Evolutionary conservation across 345 rosid genomes (phyloP).

Genomic region (Sisymbrium irio): DNA sequence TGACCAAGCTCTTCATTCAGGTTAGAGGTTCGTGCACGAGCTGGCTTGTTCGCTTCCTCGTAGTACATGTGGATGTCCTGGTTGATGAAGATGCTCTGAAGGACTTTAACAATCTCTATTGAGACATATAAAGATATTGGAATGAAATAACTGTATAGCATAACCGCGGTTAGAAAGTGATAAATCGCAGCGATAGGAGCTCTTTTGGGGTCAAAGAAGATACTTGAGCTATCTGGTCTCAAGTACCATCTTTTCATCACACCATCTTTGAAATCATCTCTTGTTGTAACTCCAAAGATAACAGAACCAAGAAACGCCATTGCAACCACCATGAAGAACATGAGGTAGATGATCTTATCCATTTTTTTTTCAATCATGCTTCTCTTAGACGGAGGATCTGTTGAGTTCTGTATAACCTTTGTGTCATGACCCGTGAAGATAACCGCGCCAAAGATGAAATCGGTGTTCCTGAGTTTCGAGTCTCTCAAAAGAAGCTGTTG

Average conservation of each 20-base stretch:
- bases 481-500: conserved; percentile 89
- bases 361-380: conserved; percentile 79
- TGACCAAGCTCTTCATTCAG: conserved; percentile 95
- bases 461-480: conserved; percentile 84
- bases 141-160: conserved; percentile 69
- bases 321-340: conserved; percentile 52
- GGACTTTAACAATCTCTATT: conserved; percentile 80
- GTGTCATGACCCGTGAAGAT: conserved; percentile 91
- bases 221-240: conserved; percentile 51
- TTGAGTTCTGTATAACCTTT: conserved; percentile 84
- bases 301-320: conserved; percentile 72
- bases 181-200: conserved; percentile 47
- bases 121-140: conserved; percentile 92
- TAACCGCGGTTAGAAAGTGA: conserved; percentile 70
- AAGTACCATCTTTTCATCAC: conserved; percentile 88
- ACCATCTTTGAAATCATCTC: conserved; percentile 54
- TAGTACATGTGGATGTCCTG: conserved; percentile 78
- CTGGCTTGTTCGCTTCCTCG: conserved; percentile 80
- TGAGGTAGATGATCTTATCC: conserved; percentile 69
- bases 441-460: conserved; percentile 70
- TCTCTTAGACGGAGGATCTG: conserved; percentile 86
- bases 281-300: conserved; percentile 60
- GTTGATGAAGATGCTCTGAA: conserved; percentile 83
- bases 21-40: conserved; percentile 84
- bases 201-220: conserved; percentile 59